Percentiles rank a stretch among this genome's conserved stretches.
Evolutionary conservation across 179 eudicot species (phyloP).

Genomic region (Beta corolliflora): DNA sequence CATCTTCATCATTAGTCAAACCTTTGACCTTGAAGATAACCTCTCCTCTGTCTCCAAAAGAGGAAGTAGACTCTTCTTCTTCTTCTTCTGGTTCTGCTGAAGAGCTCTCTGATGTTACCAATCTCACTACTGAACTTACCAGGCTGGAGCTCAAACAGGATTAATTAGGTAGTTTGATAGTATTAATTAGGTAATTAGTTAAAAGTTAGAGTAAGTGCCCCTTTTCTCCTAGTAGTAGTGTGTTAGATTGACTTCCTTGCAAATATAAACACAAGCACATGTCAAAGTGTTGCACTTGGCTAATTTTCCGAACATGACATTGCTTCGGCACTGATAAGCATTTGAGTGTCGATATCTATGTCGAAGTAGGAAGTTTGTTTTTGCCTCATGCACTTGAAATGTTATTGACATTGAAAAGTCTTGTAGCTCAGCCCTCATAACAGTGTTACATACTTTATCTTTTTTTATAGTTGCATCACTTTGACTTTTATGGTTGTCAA

Average conservation of each 20-base stretch:
- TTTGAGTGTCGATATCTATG: conserved; percentile 9
- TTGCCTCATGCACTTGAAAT: not conserved
- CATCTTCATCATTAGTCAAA: conserved; percentile 18
- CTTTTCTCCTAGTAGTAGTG: not conserved
- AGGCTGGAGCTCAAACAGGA: conserved; percentile 30
- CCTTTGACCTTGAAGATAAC: conserved; percentile 9
- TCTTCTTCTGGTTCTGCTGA: not conserved
- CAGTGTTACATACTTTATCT: not conserved
- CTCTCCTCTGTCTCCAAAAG: conserved; percentile 2
- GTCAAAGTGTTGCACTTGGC: conserved; percentile 18
- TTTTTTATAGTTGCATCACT: too few species aligned
- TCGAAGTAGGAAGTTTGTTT: not conserved
- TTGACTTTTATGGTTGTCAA: too few species aligned
- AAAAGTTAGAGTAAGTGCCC: not conserved
- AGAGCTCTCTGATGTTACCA: not conserved
- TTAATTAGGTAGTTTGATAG: conserved; percentile 1
- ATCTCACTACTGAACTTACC: conserved; percentile 28
- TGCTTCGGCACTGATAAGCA: not conserved
- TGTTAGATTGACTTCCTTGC: not conserved
- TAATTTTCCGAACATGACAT: not conserved
- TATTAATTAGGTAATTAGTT: not conserved
- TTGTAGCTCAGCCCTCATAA: not conserved
- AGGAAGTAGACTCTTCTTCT: conserved; percentile 6
- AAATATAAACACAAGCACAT: conserved; percentile 4
- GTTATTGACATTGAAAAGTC: not conserved